These are phyloP conservation scores for Rhizophora mangle DNA, from an alignment of 345 rosid species.

Conservation along the genomic window DNA sequence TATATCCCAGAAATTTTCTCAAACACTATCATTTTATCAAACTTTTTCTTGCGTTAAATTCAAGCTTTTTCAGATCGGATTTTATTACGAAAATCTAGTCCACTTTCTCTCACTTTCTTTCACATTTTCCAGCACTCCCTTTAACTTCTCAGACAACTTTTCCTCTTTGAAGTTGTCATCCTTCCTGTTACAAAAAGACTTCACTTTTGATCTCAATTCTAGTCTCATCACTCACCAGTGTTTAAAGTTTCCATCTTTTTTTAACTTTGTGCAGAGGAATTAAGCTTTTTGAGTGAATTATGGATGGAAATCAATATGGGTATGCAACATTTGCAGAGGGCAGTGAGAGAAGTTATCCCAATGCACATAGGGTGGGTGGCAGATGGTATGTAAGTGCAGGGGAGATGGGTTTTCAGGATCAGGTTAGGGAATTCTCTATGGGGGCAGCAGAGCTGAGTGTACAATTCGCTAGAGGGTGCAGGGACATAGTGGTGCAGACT, in stretches of 20 bases:
- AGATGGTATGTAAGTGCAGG: slow-evolving; percentile 13
- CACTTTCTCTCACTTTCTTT: neutral
- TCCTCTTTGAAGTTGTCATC: neutral
- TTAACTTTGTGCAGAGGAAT: neutral
- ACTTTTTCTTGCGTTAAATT: neutral
- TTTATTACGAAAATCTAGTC: neutral
- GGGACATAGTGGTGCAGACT: slow-evolving; percentile 57
- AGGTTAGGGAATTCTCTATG: slow-evolving; percentile 45
- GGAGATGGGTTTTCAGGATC: slow-evolving; percentile 34
- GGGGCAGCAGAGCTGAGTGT: slow-evolving; percentile 59
- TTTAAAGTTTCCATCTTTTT: neutral
- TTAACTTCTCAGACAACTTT: neutral
- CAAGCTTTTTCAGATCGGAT: neutral
- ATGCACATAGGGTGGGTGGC: neutral
- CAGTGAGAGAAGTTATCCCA: neutral
- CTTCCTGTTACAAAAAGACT: neutral
- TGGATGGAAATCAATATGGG: neutral
- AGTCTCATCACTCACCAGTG: neutral
- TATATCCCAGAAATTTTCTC: neutral
- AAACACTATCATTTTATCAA: neutral
- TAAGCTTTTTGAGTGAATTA: neutral
- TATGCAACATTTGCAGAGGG: neutral
- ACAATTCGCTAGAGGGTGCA: slow-evolving; percentile 56
- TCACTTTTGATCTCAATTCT: neutral
- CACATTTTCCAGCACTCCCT: neutral